Evolutionary conservation across 2,329 filamentous ascomycete genomes (phyloP).

Genomic region (Epichloe scottii): DNA sequence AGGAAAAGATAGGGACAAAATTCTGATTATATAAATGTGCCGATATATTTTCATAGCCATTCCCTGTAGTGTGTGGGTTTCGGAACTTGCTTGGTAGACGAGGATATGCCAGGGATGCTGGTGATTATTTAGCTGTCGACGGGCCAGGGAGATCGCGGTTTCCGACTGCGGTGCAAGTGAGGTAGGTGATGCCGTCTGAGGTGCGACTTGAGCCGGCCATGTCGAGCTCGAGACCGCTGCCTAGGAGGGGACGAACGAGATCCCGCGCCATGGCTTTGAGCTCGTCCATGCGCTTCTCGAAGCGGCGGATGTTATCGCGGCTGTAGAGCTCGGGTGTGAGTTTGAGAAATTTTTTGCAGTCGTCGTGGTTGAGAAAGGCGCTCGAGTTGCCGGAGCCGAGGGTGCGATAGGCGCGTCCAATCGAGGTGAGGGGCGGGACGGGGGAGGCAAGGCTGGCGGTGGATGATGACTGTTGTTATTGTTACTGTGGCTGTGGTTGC

Average conservation of each 20-base stretch:
- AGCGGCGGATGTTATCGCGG: conserved; percentile 71
- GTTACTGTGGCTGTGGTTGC: conserved; percentile 10
- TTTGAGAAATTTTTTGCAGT: conserved; percentile 84
- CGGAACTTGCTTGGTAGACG: neutral
- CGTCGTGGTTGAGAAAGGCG: conserved; percentile 68
- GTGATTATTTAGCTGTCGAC: conserved; percentile 19
- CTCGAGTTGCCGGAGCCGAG: conserved; percentile 50
- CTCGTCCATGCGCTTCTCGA: conserved; percentile 81
- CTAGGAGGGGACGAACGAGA: conserved; percentile 73
- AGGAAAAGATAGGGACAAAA: neutral
- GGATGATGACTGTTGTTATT: conserved; percentile 2
- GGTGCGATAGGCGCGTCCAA: conserved; percentile 65
- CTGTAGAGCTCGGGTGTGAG: conserved; percentile 71
- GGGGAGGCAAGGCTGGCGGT: conserved; percentile 18
- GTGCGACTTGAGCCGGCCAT: conserved; percentile 30
- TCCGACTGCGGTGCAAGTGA: conserved; percentile 37
- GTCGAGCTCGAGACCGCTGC: conserved; percentile 74
- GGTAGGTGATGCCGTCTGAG: conserved; percentile 32
- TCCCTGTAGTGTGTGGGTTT: no score
- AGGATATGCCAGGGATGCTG: no score
- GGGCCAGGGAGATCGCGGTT: conserved; percentile 38
- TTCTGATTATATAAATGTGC: neutral
- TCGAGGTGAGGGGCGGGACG: conserved; percentile 38
- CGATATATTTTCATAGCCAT: no score
- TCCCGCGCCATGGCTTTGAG: conserved; percentile 75